These are phyloP conservation scores for Cymodocea nodosa DNA, from an alignment of 116 monocot species.

Conservation along the genomic window DNA sequence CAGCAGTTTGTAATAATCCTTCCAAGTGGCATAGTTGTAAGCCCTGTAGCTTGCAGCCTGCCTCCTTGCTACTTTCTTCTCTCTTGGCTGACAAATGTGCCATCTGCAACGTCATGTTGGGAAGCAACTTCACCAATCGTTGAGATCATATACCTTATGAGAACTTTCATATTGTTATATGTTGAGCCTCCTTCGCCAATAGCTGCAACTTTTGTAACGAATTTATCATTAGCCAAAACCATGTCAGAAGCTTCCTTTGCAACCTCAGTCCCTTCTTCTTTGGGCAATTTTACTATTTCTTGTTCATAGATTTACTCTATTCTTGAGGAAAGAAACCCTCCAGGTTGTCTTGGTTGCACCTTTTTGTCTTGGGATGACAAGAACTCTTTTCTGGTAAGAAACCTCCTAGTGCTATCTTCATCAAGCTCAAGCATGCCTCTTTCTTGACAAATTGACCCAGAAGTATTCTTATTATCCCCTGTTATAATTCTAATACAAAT, in stretches of 20 bases:
- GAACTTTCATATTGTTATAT: conserved; percentile 86
- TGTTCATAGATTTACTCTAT: conserved; percentile 91
- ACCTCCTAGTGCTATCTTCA: conserved; percentile 54
- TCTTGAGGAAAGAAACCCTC: conserved; percentile 78
- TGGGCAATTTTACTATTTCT: conserved; percentile 83
- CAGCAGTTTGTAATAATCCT: too few relatives aligned
- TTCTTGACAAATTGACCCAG: conserved; percentile 88
- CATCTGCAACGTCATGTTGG: too few relatives aligned
- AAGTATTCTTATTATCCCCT: conserved; percentile 92
- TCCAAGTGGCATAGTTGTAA: too few relatives aligned
- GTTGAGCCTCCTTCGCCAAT: conserved; percentile 74
- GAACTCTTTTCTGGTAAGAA: conserved; percentile 77
- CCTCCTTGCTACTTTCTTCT: too few relatives aligned
- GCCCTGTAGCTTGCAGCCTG: too few relatives aligned
- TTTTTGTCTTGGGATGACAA: conserved; percentile 58
- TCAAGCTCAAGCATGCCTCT: conserved; percentile 57
- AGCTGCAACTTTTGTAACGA: conserved; percentile 74
- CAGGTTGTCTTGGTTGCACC: conserved; percentile 35
- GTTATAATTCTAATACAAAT: conserved; percentile 90
- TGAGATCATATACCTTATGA: conserved; percentile 99
- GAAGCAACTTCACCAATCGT: conserved; percentile 98
- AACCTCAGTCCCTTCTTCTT: conserved; percentile 95
- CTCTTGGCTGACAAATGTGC: too few relatives aligned
- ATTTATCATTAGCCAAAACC: conserved; percentile 84
- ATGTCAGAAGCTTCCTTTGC: conserved; percentile 86